phyloP scores from a whole-genome alignment of 768 basidiomycete species.

The Suillus subaureus region DNA sequence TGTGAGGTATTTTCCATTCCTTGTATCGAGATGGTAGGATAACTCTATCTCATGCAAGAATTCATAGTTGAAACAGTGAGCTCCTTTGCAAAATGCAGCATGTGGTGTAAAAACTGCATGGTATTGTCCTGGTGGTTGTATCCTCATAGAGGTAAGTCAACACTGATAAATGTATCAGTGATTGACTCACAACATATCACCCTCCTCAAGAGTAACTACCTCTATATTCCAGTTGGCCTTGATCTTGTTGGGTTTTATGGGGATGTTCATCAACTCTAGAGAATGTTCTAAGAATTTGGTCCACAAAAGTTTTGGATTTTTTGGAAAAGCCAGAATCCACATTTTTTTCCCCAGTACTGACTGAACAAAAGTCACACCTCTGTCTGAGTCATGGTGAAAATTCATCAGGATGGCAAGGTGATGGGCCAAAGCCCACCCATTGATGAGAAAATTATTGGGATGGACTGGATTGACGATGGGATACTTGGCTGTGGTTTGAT shows the following conservation, averaged over 20 bases:
- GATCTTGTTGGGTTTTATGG: no score
- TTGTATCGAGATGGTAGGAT: neutral
- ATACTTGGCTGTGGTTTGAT: neutral
- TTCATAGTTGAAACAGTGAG: no score
- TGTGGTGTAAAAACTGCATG: no score
- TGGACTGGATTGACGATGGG: neutral
- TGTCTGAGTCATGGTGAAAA: neutral
- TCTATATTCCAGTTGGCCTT: no score
- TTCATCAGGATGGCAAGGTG: neutral
- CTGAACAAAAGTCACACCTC: neutral
- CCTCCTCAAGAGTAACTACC: no score
- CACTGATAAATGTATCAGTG: no score
- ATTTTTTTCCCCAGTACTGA: neutral
- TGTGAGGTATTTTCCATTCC: neutral
- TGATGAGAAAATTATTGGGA: neutral
- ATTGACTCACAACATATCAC: no score
- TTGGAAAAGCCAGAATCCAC: neutral
- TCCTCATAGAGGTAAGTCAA: no score
- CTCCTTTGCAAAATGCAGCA: no score
- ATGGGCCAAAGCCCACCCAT: neutral
- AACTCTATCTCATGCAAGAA: no score
- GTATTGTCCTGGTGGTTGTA: no score
- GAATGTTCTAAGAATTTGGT: neutral
- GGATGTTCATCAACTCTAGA: neutral
- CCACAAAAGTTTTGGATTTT: neutral